Base-by-base conservation (phyloP, 805 yeast species). In the Metschnikowia shivogae region DNA sequence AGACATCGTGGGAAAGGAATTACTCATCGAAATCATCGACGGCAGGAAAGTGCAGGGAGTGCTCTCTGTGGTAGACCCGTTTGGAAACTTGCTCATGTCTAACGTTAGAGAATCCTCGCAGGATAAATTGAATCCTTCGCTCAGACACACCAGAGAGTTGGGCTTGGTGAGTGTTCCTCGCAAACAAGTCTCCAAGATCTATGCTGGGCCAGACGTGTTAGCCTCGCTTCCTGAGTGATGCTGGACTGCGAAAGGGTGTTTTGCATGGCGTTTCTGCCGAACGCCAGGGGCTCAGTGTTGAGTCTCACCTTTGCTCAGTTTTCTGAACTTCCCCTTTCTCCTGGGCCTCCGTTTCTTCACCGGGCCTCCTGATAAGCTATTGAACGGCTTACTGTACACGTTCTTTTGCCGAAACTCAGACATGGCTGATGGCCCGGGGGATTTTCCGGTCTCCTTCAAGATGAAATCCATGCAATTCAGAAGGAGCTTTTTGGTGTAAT, bases 21-120 rank as follows among this genome's bases (percentile, higher is more conserved):
- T 71, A 30, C 53, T 57, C 22, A 46, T 71, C 13, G 47, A 51
- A 14, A 53, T 68, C 30, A 50, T 48, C 1, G 74, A 71, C 45
- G 48, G 58, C 8, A 50, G 75, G 20, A 49, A 56, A 5, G 47
- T 71, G n/a, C 68, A 64, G 14, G 76, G 76, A 1, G 49, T 64
- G 2, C 56, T 71, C 38, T 62, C 73, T 0, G 74, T 63, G 1
- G 62, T 70, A 12, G 76, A 71, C 47, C 73, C 74, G 1, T 71
- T 68, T 54, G 76, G 76, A 4, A 70, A 71, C 49, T 45, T 71
- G 37, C 55, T 71, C 10, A 42, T 71, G 39, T 57, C 66, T n/a
- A 61, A 68, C 43, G 67, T 62, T 6, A 54, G 43, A 38, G 76
- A 71, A 46, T 61, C 59, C 11, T 60, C 69, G 1, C 42, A 32